Conservation (phyloP, 2,329 filamentous ascomycete genomes). For the Cyphellophora europaea region DNA sequence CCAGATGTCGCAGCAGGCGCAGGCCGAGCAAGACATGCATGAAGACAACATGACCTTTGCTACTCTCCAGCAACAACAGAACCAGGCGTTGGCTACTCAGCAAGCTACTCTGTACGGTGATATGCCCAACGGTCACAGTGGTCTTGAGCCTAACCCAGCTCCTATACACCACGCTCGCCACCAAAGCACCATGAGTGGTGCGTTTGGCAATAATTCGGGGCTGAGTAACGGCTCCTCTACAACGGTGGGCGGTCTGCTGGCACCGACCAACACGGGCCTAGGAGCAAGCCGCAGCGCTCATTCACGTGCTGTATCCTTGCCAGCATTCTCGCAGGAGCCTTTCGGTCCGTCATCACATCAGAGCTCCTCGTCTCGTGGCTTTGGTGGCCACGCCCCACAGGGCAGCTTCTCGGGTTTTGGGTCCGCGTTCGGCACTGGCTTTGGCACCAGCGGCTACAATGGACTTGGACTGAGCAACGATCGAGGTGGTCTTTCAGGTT, state of each 20-base stretch:
- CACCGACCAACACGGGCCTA: conserved; percentile 52
- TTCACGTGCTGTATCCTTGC: conserved; percentile 81
- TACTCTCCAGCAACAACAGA: conserved; percentile 52
- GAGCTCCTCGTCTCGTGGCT: conserved; percentile 13
- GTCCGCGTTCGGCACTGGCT: conserved; percentile 45
- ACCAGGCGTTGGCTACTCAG: conserved; percentile 57
- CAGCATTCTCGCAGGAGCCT: conserved; percentile 55
- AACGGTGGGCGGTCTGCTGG: conserved; percentile 67
- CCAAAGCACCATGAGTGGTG: conserved; percentile 23
- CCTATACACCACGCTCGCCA: conserved; percentile 37
- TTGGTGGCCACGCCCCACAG: conserved; percentile 26
- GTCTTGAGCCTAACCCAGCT: conserved; percentile 29
- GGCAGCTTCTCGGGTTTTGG: conserved; percentile 50
- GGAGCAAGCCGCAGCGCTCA: conserved; percentile 49
- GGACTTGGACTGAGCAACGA: conserved; percentile 52
- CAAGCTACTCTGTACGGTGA: conserved; percentile 73
- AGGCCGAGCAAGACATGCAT: conserved; percentile 56
- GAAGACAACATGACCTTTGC: conserved; percentile 30
- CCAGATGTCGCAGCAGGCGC: conserved; percentile 55
- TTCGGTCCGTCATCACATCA: conserved; percentile 29
- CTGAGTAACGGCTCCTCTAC: conserved; percentile 48
- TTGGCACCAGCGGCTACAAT: conserved; percentile 45
- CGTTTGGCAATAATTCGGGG: conserved; percentile 23
- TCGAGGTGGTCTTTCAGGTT: conserved; percentile 45
- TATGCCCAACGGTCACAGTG: conserved; percentile 46